Conservation (phyloP, 2,329 filamentous ascomycete genomes). For the Aureobasidium melanogenum region DNA sequence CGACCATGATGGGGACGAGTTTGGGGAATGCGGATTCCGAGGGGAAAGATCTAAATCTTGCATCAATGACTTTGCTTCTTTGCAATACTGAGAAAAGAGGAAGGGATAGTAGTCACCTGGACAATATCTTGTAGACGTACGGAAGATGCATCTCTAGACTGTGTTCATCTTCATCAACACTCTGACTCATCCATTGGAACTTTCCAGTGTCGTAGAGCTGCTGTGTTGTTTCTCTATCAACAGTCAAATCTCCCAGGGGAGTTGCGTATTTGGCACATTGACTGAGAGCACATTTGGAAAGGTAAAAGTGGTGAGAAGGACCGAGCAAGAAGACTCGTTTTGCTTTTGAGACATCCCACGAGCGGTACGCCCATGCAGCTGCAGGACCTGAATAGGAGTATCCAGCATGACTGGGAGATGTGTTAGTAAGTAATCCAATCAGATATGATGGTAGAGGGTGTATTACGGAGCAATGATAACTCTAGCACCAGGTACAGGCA, state of each 20-base stretch:
- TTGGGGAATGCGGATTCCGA: slow-evolving; percentile 53
- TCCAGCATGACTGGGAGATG: slow-evolving; percentile 68
- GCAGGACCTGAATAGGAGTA: slow-evolving; percentile 87
- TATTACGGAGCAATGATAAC: slow-evolving; percentile 84
- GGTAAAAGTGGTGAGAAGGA: slow-evolving; percentile 80
- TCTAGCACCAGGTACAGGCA: slow-evolving; percentile 68
- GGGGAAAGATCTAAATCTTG: slow-evolving; percentile 26
- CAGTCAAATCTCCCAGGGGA: slow-evolving; percentile 59
- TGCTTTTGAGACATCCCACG: slow-evolving; percentile 70
- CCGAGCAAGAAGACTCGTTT: slow-evolving; percentile 90
- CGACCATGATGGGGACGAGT: slow-evolving; percentile 79
- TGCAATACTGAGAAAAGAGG: no score
- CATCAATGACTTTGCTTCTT: no score
- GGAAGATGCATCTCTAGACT: slow-evolving; percentile 95
- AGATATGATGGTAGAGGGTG: slow-evolving; percentile 38
- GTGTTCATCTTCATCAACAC: slow-evolving; percentile 73
- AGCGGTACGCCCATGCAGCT: slow-evolving; percentile 91
- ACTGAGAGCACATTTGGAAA: slow-evolving; percentile 68
- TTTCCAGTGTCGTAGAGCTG: slow-evolving; percentile 44
- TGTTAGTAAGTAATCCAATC: slow-evolving; percentile 14
- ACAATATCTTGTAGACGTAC: slow-evolving; percentile 75
- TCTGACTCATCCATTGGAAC: slow-evolving; percentile 56
- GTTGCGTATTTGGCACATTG: slow-evolving; percentile 63
- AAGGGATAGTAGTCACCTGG: slow-evolving; percentile 29
- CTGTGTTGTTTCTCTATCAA: slow-evolving; percentile 52